Conservation (phyloP, 306 rosid genomes). For the Trifolium fragiferum region DNA sequence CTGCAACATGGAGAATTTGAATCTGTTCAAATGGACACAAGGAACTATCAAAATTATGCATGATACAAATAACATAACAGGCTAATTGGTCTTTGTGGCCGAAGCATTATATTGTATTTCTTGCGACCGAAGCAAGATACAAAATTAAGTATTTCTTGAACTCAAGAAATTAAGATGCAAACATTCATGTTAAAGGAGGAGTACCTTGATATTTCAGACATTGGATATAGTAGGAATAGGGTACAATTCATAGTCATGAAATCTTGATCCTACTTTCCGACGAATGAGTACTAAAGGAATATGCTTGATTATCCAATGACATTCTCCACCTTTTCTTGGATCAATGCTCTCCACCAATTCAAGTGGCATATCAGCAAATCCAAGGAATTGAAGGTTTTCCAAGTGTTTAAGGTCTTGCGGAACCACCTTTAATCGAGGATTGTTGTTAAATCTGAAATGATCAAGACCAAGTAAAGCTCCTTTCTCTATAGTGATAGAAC, state of each 20-base stretch:
- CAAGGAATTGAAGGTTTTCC: constrained; percentile 23
- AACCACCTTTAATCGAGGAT: constrained; percentile 12
- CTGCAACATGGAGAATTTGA: background rate
- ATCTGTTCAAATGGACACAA: background rate
- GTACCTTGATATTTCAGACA: constrained; percentile 18
- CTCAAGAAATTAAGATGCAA: no score
- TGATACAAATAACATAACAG: background rate
- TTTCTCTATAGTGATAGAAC: background rate
- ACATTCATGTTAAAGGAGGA: background rate
- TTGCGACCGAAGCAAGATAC: no score
- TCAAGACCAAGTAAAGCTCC: constrained; percentile 30
- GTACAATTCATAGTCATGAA: constrained; percentile 21
- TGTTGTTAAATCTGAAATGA: constrained; percentile 7
- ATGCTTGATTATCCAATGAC: constrained; percentile 5
- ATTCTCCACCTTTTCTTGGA: constrained; percentile 11
- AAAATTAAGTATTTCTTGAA: no score
- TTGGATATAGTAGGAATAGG: constrained; percentile 21
- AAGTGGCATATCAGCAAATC: constrained; percentile 29
- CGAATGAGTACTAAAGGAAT: background rate
- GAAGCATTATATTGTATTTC: no score
- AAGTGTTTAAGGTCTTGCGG: constrained; percentile 12
- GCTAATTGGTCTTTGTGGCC: background rate
- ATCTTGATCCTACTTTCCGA: no score
- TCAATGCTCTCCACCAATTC: constrained; percentile 34
- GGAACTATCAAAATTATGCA: background rate